Evolutionary conservation across 371 early-diverging fungal genomes (phyloP), one percentile per base, ranked within the genome.

Genomic region (Haplosporangium sp.): DNA sequence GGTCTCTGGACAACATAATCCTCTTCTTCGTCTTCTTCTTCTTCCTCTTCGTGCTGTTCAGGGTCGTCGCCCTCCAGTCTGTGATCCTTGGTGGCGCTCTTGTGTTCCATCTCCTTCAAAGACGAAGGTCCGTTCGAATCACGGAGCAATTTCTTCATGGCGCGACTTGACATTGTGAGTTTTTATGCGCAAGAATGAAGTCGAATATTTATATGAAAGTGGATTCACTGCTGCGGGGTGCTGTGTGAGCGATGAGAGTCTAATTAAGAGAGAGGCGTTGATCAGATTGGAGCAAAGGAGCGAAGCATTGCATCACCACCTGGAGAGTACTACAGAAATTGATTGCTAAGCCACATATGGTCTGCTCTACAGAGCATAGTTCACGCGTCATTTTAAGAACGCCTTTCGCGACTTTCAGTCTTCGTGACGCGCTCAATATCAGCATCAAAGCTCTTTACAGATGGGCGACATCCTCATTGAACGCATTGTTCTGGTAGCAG

Each of bases 21-120:
- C 16, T 84, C 82, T 21, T 81, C 81, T 43, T 80, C 83, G 8
- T 84, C 86, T 11, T 70, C 82, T 41, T 77, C 80, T 38, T 55
- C 76, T 18, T 65, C 80, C 14, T 81, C 72, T 13, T 67, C 81
- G 8, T 59, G 61, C 40, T 62, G 55, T 21, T 72, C 69, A 5
- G 58, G 62, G 40, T 55, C 60, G 41, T 68, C 66, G 59, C 47
- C 29, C 29, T 29, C 29, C 29, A 29, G 29, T 29, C 4, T 29
- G 29, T 29, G 61, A 13, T 62, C 69, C 46, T 69, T 59, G 52
- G 73, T 69, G 58, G 58, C 40, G 48, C 64, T 61, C 14, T 18
- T 12, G 13, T 20, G 54, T 10, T 64, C 61, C 51, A 55, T 43
- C 40, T 70, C 76, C 53, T 59, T 66, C 29, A 69, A 52, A 21